Conservation (phyloP, 2,329 filamentous ascomycete species). For the Beauveria brongniartii region DNA sequence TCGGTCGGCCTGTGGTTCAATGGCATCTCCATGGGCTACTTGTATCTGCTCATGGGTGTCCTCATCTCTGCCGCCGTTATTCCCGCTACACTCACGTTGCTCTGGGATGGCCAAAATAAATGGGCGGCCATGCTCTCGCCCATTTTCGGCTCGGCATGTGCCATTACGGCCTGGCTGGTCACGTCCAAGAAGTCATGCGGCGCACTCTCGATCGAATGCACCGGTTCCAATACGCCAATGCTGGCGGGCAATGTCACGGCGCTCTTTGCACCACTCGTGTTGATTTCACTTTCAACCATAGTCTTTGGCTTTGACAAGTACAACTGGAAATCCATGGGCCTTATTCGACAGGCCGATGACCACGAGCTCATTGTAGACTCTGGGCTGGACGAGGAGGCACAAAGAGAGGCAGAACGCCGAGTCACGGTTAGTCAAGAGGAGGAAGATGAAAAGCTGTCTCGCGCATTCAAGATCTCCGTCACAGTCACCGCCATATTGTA, state of each 20-base stretch:
- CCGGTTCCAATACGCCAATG: slow-evolving; percentile 80
- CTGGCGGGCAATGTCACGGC: slow-evolving; percentile 76
- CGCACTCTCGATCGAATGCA: slow-evolving; percentile 60
- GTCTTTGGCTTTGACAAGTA: slow-evolving; percentile 57
- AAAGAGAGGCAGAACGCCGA: slow-evolving; percentile 14
- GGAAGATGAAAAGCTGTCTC: slow-evolving; percentile 42
- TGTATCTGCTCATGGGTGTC: slow-evolving; percentile 86
- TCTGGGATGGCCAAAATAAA: slow-evolving; percentile 74
- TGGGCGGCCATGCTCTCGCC: slow-evolving; percentile 62
- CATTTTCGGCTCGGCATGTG: slow-evolving; percentile 56
- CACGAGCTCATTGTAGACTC: slow-evolving; percentile 58
- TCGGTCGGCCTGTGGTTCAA: slow-evolving; percentile 66
- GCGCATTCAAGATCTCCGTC: slow-evolving; percentile 41
- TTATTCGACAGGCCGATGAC: slow-evolving; percentile 73
- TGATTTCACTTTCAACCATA: slow-evolving; percentile 70
- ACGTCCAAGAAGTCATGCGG: slow-evolving; percentile 64
- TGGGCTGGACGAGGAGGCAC: slow-evolving; percentile 33
- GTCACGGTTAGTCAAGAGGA: slow-evolving; percentile 24
- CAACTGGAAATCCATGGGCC: slow-evolving; percentile 77
- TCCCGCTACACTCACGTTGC: slow-evolving; percentile 69
- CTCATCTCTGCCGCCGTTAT: slow-evolving; percentile 82
- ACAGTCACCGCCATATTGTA: slow-evolving; percentile 26
- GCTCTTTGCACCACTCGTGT: slow-evolving; percentile 61
- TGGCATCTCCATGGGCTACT: slow-evolving; percentile 78
- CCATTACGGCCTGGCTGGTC: slow-evolving; percentile 68